Evolutionary conservation across 2,329 filamentous ascomycete genomes (phyloP), one percentile per base, ranked within the genome.

Genomic region (Akanthomyces muscarius): DNA sequence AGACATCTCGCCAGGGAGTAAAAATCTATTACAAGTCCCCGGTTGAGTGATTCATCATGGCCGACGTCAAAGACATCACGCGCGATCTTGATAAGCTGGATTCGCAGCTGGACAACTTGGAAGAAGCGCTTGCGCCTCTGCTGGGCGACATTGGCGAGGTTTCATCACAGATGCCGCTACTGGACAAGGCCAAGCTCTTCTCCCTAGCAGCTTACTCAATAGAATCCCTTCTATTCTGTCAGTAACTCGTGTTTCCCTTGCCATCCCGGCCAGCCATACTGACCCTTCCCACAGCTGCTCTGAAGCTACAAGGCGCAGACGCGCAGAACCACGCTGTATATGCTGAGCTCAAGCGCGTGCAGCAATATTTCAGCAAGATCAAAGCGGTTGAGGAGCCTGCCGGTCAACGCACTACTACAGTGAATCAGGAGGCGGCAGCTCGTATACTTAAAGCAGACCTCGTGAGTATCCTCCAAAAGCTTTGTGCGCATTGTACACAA

Each of bases 111-210:
- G 90, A 96, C 76, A 85, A 88, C 62, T 83, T 98, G 53, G 86
- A 96, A 72, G 84, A 88, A 42, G 81, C 85, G 4, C 81, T 98
- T 33, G 77, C 85, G 66, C 92, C 94, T n/a, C 78, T 98, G 6
- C 78, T 96, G 30, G 80, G 81, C 42, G 82, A 82, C 56, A 78
- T 97, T 50, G 80, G 86, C 57, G 85, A 88, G 47, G 84, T 86
- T 63, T 86, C 91, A 5, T 88, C 86, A 62, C 92, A 92, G 72
- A 82, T 98, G 33, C 93, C 94, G 1, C 82, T 98, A n/a, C 83
- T 99, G 65, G 94, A 98, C 80, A 93, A 92, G 78, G 92, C 95
- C 8, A 97, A 98, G 78, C 86, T 97, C 64, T 92, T 96, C 73
- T 88, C 95, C n/a, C 81, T 96, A 23, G 83, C 89, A 58, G 89